Base-by-base conservation (phyloP, 352 stramenopile species). In the Globisporangium iwayamae region DNA sequence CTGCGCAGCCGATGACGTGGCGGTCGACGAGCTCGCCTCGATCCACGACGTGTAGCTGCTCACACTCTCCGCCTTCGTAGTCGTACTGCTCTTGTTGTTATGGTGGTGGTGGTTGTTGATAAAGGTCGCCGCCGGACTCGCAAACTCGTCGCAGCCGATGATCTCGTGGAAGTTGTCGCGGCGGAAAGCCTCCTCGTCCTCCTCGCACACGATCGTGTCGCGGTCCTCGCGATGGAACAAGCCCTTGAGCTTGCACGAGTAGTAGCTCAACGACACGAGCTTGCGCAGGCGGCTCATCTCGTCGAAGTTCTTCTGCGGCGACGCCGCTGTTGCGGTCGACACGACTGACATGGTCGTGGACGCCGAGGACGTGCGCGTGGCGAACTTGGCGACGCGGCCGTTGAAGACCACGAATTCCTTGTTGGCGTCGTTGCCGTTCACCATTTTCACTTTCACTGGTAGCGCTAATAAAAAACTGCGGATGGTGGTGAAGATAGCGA, bases 251-350 rank as follows among this genome's bases (percentile, higher is more conserved):
- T 90, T 89, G 61, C 69, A 56, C 53, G 72, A 62, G 46, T 89
- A 69, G 63, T 90, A 90, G 38, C 53, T 71, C 39, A 91, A 56
- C 48, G 83, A 91, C 64, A 75, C 80, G 65, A 85, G 72, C 60
- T 89, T 88, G 46, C 75, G 77, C 18, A 88, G 60, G 9, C 66
- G 73, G 63, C 74, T 74, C 60, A 60, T 65, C 20, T 84, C 78
- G 13, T 82, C 68, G 25, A 52, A 32, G 47, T 13, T 39, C 34
- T 67, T 62, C 25, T 56, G 53, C 61, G 54, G 39, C 20, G 60
- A 52, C n/a, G 60, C 20, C 1, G 25, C 25, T 16, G 30, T n/a
- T 18, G 4, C 32, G 11, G 61, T 51, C 11, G 60, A 59, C 10
- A 20, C 14, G 2, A 45, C 43, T 18, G 57, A 63, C 43, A 55